Evolutionary conservation across 805 yeast genomes (phyloP), one percentile per base, ranked within the genome.

Genomic region (Pichia insulana): DNA sequence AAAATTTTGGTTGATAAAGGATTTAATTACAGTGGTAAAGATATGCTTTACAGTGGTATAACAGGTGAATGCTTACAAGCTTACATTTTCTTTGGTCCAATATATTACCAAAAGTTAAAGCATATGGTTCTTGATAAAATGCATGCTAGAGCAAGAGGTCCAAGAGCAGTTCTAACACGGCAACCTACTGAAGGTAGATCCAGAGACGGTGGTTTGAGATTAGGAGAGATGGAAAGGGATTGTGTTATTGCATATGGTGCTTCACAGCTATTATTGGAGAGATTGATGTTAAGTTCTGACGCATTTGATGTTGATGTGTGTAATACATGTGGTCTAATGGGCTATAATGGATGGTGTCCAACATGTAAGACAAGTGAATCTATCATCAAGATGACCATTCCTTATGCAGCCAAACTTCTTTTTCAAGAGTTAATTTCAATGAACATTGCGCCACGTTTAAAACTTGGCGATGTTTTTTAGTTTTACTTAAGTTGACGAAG

Each of bases 71-170:
- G 95, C 62, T 69, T 92, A 43, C 96, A 92, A 63, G 97, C 97
- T 2, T 92, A 92, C 63, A 90, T 92, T 46, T 92, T 92, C 78
- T 92, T 92, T 63, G 98, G 98, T 1, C 98, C 98, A 16, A 92
- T 92, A 52, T 92, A 92, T 64, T 92, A 92, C 64, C 98, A 92
- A 67, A 92, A 92, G 60, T 78, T 92, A 71, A 92, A 92, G 73
- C 98, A 92, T 65, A 92, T 92, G 98, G 98, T 92, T 37, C 64
- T 92, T 65, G 98, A 92, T 67, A 92, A 92, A 66, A 92, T 92
- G 98, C 98, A 92, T 59, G 98, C 98, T 1, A 84, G 98, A 73
- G 97, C 98, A 2, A 79, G 98, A 62, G 98, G 98, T 40, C 98
- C 98, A 43, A 78, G 97, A 54, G 98, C 98, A 0, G 97, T 92